Conservation (phyloP, 139 green algal species). For the Chara braunii region DNA sequence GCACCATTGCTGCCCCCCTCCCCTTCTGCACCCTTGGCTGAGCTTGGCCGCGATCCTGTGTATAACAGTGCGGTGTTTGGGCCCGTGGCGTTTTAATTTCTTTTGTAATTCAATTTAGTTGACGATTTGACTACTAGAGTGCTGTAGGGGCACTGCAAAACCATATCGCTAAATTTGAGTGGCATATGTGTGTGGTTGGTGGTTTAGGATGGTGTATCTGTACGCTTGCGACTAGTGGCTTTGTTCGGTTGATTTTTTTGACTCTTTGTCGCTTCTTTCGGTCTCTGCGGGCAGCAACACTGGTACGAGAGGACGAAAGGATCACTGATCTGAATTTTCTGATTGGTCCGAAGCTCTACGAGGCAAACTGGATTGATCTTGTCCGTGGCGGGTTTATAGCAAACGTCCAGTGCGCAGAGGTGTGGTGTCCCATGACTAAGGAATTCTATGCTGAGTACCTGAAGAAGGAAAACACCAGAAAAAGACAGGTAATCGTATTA, state of each 20-base stretch:
- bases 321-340: conserved; percentile 95
- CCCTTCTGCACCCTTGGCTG: too few relatives aligned
- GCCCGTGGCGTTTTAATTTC: too few relatives aligned
- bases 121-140: too few relatives aligned
- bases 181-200: background rate
- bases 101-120: too few relatives aligned
- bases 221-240: background rate
- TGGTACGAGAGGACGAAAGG: conserved; percentile 90
- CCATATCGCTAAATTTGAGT: too few relatives aligned
- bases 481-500: conserved; percentile 15
- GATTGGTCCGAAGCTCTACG: conserved; percentile 96
- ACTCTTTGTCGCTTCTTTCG: background rate
- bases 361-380: conserved; percentile 99
- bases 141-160: too few relatives aligned
- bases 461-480: conserved; percentile 53
- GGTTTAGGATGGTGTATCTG: background rate
- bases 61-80: too few relatives aligned
- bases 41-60: too few relatives aligned
- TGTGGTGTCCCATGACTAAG: conserved; percentile 95
- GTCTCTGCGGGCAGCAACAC: conserved; percentile 49
- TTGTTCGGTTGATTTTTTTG: background rate
- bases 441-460: conserved; percentile 91
- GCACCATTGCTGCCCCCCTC: too few relatives aligned
- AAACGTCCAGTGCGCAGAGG: conserved; percentile 95
- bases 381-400: conserved; percentile 89